phyloP scores from a whole-genome alignment of 2,329 filamentous ascomycete genomes.

The Talaromyces sp. region DNA sequence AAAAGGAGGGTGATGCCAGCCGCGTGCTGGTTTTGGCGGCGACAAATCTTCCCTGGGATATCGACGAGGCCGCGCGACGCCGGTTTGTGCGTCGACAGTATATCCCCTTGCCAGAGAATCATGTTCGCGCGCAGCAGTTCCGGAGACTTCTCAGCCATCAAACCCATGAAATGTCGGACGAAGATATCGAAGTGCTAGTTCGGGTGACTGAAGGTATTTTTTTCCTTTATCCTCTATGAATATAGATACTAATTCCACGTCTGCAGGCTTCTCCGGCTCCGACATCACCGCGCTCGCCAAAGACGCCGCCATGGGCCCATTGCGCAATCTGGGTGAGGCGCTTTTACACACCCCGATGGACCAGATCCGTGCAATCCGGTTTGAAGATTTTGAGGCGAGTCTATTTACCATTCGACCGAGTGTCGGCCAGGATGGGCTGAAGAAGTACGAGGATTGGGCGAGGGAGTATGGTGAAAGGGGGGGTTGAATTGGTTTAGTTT shows the following conservation, averaged over 20 bases:
- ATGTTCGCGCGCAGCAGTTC: constrained; percentile 74
- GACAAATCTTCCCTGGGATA: constrained; percentile 95
- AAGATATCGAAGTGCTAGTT: constrained; percentile 71
- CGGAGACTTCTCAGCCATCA: constrained; percentile 76
- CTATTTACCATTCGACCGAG: constrained; percentile 80
- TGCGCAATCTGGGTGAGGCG: constrained; percentile 83
- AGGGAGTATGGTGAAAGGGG: constrained; percentile 87
- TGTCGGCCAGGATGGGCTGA: constrained; percentile 76
- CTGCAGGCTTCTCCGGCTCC: constrained; percentile 85
- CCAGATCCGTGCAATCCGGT: constrained; percentile 79
- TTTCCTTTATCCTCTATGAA: constrained; percentile 4
- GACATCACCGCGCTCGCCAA: constrained; percentile 96
- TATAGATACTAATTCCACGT: not conserved
- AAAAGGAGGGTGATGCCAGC: constrained; percentile 68
- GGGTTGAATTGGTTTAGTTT: constrained; percentile 47
- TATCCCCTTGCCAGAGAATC: constrained; percentile 83
- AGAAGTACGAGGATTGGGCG: constrained; percentile 92
- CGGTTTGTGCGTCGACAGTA: constrained; percentile 92
- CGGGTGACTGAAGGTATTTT: constrained; percentile 69
- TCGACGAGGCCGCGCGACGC: constrained; percentile 87
- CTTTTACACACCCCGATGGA: constrained; percentile 89
- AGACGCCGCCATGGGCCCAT: constrained; percentile 93
- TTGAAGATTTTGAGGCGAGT: constrained; percentile 79
- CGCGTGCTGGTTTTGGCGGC: constrained; percentile 89
- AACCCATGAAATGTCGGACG: constrained; percentile 68